Evolutionary conservation across 345 rosid species (phyloP).

Genomic region (Eucalyptus sideroxylon): DNA sequence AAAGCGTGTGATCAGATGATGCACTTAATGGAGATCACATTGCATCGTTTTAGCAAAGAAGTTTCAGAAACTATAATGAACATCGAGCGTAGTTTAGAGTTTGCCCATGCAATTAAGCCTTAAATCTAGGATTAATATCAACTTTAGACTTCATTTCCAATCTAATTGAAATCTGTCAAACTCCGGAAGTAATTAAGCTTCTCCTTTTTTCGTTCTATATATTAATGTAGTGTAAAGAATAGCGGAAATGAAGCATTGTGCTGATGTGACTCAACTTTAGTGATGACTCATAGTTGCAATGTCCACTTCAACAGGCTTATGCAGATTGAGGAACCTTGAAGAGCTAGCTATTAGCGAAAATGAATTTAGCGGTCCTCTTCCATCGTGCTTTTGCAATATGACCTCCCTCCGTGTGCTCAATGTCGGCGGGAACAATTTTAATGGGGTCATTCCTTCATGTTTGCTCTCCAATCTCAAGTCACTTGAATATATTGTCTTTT

Average conservation of each 20-base stretch:
- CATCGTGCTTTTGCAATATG: neutral
- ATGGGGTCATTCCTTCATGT: neutral
- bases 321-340: neutral
- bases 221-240: neutral
- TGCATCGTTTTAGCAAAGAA: too few relatives aligned
- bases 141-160: too few relatives aligned
- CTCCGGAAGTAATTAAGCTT: too few relatives aligned
- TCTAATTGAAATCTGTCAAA: too few relatives aligned
- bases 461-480: neutral
- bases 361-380: neutral
- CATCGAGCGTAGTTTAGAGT: too few relatives aligned
- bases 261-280: neutral
- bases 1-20: too few relatives aligned
- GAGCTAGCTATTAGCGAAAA: neutral
- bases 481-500: neutral
- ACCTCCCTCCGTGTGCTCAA: neutral
- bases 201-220: too few relatives aligned
- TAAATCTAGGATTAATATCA: too few relatives aligned
- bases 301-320: neutral
- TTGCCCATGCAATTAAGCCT: too few relatives aligned
- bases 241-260: neutral
- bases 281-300: neutral
- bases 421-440: neutral
- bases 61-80: too few relatives aligned
- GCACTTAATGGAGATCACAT: neutral